A percentile compares a stretch with the other conserved stretches of the same genome.
Evolutionary conservation across 768 basidiomycete species (phyloP).

Genomic region (Ramaria sp.): DNA sequence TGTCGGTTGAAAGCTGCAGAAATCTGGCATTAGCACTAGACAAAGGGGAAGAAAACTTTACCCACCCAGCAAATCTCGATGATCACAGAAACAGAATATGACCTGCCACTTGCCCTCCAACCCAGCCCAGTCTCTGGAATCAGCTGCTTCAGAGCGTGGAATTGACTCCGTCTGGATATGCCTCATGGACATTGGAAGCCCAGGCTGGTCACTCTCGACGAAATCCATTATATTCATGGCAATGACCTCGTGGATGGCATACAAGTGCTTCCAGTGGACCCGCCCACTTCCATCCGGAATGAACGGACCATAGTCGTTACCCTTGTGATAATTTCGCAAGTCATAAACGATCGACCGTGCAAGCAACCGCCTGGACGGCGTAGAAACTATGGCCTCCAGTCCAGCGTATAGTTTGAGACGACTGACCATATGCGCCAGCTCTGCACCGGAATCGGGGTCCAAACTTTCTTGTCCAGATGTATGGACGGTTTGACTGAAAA

Average conservation of each 20-base stretch:
- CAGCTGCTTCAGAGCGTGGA: conserved; percentile 18
- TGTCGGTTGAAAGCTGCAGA: conserved; percentile 1
- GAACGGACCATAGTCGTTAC: conserved; percentile 49
- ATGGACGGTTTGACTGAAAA: neutral
- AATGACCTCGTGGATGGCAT: conserved; percentile 44
- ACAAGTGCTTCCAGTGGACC: conserved; percentile 53
- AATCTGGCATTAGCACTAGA: neutral
- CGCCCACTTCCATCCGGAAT: conserved; percentile 29
- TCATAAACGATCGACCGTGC: conserved; percentile 54
- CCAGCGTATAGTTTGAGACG: conserved; percentile 4
- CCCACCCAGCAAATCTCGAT: conserved; percentile 54
- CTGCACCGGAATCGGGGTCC: neutral
- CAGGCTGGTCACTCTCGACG: conserved; percentile 18
- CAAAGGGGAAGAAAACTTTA: neutral
- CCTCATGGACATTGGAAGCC: conserved; percentile 20
- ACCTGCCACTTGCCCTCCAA: conserved; percentile 50
- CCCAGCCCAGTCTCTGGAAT: conserved; percentile 45
- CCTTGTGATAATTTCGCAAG: conserved; percentile 41
- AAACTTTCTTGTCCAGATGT: neutral
- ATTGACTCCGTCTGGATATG: conserved; percentile 11
- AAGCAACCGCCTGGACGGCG: conserved; percentile 20
- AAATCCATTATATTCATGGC: conserved; percentile 40
- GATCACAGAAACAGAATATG: conserved; percentile 61
- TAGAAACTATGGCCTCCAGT: neutral
- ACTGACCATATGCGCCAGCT: neutral